These are phyloP conservation scores for Nigrospora sphaerica DNA, from an alignment of 2,329 filamentous ascomycete genomes.

Conservation along the genomic window DNA sequence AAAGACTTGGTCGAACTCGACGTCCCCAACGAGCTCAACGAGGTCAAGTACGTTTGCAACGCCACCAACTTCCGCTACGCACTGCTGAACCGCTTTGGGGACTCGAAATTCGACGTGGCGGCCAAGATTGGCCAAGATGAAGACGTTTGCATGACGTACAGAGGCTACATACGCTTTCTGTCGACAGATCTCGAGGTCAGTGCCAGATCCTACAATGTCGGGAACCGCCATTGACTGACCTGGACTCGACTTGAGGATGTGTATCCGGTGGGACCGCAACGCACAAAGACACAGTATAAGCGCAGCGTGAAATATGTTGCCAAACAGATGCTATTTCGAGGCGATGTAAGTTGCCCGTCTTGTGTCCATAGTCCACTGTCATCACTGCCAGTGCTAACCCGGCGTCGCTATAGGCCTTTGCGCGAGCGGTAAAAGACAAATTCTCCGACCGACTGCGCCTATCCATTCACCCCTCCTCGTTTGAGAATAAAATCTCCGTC, in stretches of 20 bases:
- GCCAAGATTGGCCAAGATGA: slow-evolving; percentile 34
- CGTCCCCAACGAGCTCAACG: slow-evolving; percentile 33
- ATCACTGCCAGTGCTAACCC: not conserved
- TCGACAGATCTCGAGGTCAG: slow-evolving; percentile 33
- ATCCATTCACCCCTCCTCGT: slow-evolving; percentile 45
- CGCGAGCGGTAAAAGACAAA: slow-evolving; percentile 36
- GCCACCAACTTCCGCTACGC: slow-evolving; percentile 40
- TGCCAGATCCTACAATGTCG: no score
- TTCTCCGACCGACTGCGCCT: slow-evolving; percentile 41
- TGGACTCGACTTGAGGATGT: slow-evolving; percentile 21
- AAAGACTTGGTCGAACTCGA: slow-evolving; percentile 37
- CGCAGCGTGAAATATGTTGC: slow-evolving; percentile 42
- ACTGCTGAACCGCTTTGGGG: slow-evolving; percentile 38
- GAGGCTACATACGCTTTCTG: slow-evolving; percentile 47
- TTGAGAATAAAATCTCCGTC: slow-evolving; percentile 41
- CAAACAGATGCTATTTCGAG: slow-evolving; percentile 46
- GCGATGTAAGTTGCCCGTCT: slow-evolving; percentile 32
- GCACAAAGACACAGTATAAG: slow-evolving; percentile 38
- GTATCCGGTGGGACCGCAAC: slow-evolving; percentile 28
- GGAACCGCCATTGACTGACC: no score
- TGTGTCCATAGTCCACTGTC: not conserved
- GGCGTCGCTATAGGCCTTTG: slow-evolving; percentile 35
- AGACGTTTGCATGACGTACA: slow-evolving; percentile 44
- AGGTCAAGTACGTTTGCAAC: slow-evolving; percentile 44
- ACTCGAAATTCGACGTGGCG: slow-evolving; percentile 32